Conservation (phyloP, 208 protist species). For the Crithidia mellificae region DNA sequence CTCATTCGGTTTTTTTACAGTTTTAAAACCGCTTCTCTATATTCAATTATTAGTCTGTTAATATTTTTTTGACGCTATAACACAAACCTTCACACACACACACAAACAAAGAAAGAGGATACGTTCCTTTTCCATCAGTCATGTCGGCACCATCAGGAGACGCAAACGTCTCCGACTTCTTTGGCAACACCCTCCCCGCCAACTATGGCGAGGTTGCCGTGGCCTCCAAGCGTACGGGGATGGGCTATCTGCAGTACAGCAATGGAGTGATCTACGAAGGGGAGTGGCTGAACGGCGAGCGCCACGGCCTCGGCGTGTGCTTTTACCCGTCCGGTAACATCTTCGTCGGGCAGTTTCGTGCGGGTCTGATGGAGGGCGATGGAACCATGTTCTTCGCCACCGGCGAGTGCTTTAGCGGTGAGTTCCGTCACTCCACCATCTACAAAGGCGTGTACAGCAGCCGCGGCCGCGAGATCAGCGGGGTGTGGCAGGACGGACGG, state of each 20-base stretch:
- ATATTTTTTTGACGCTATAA: too few relatives aligned
- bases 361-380: slow-evolving; percentile 53
- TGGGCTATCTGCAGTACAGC: slow-evolving; percentile 33
- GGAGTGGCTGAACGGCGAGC: slow-evolving; percentile 39
- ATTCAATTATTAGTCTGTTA: too few relatives aligned
- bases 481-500: slow-evolving; percentile 41
- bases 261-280: slow-evolving; percentile 69
- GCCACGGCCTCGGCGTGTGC: slow-evolving; percentile 60
- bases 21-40: too few relatives aligned
- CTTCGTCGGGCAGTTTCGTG: slow-evolving; percentile 54
- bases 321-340: slow-evolving; percentile 68
- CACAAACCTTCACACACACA: too few relatives aligned
- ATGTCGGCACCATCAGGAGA: not conserved
- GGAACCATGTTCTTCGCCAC: slow-evolving; percentile 61
- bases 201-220: slow-evolving; percentile 18
- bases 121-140: too few relatives aligned
- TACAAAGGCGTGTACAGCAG: slow-evolving; percentile 49
- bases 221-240: slow-evolving; percentile 22
- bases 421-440: slow-evolving; percentile 37
- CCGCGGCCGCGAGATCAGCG: slow-evolving; percentile 33
- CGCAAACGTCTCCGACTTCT: slow-evolving; percentile 19
- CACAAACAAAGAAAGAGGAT: too few relatives aligned
- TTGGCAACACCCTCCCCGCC: slow-evolving; percentile 12
- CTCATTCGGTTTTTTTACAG: too few relatives aligned
- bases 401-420: slow-evolving; percentile 61